These are phyloP conservation scores for Stachybotrys elegans DNA, from an alignment of 2,329 filamentous ascomycete genomes.

Conservation along the genomic window DNA sequence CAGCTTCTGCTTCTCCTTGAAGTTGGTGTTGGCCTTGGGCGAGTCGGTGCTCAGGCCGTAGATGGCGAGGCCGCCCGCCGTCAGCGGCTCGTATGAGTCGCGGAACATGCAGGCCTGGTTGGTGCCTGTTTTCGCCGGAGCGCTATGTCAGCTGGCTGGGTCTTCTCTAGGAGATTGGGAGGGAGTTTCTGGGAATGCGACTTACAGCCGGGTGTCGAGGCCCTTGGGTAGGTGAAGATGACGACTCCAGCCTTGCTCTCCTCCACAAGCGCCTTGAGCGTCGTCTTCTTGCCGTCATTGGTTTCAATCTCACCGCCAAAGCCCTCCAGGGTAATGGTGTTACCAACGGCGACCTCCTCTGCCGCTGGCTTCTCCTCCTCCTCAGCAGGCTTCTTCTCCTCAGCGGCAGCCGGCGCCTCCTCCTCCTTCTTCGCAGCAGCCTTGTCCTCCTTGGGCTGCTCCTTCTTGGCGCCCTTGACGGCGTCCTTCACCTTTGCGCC, in stretches of 20 bases:
- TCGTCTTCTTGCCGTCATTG: constrained; percentile 76
- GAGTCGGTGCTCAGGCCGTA: constrained; percentile 87
- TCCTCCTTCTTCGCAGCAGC: constrained; percentile 19
- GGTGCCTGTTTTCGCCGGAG: constrained; percentile 57
- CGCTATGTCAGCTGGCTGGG: constrained; percentile 4
- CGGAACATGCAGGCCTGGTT: constrained; percentile 92
- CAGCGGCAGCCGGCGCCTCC: constrained; percentile 16
- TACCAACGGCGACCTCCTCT: constrained; percentile 42
- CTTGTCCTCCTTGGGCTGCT: constrained; percentile 28
- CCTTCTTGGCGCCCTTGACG: constrained; percentile 18
- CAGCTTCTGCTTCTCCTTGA: constrained; percentile 86
- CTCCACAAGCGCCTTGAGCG: constrained; percentile 73
- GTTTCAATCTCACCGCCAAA: constrained; percentile 75
- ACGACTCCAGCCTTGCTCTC: constrained; percentile 83
- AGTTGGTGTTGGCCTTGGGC: constrained; percentile 86
- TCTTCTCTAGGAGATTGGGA: background rate
- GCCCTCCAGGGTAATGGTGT: constrained; percentile 49
- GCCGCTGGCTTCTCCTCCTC: constrained; percentile 21
- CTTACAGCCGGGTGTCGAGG: constrained; percentile 92
- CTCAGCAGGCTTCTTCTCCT: constrained; percentile 21
- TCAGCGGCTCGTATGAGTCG: constrained; percentile 73
- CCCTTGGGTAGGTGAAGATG: constrained; percentile 92
- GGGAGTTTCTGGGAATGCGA: constrained; percentile 5
- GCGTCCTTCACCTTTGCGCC: constrained; percentile 20
- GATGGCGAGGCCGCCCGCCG: constrained; percentile 73